Evolutionary conservation across 257 asterid genomes (phyloP).

Genomic region (Solanum sejunctum): DNA sequence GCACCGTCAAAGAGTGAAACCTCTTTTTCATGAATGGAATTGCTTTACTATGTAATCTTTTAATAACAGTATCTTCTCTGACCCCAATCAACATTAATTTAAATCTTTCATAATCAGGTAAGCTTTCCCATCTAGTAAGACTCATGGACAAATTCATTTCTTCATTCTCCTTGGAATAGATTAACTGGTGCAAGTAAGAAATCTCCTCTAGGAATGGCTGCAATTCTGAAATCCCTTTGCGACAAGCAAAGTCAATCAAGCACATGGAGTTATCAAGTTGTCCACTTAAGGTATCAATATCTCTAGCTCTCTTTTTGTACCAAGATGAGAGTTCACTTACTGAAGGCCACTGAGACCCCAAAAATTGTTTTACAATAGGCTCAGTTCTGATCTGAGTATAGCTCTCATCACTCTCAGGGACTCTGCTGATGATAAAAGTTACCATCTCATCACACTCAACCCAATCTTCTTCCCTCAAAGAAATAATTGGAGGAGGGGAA

Average conservation of each 20-base stretch:
- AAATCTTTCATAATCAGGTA: conserved; percentile 83
- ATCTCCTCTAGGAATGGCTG: conserved; percentile 66
- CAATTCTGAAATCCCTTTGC: conserved; percentile 64
- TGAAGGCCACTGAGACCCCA: conserved; percentile 75
- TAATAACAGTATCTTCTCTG: conserved; percentile 49
- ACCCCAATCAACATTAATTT: conserved; percentile 61
- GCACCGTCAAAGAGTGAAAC: conserved; percentile 8
- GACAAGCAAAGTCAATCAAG: conserved; percentile 80
- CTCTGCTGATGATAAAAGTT: conserved; percentile 25
- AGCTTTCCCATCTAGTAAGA: conserved; percentile 69
- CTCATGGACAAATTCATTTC: conserved; percentile 43
- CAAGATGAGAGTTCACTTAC: conserved; percentile 61
- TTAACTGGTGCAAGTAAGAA: conserved; percentile 64
- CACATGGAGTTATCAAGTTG: conserved; percentile 75
- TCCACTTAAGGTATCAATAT: conserved; percentile 82
- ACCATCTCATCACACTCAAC: conserved; percentile 74
- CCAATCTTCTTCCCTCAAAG: conserved; percentile 87
- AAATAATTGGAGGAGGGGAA: conserved; percentile 53
- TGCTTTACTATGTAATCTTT: conserved; percentile 56
- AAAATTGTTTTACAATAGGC: conserved; percentile 49
- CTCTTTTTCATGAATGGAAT: conserved; percentile 71
- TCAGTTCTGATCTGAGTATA: conserved; percentile 58
- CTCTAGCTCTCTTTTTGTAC: conserved; percentile 91
- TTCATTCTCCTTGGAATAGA: conserved; percentile 48
- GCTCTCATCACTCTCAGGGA: conserved; percentile 29